Percentiles rank a stretch among this genome's conserved stretches.
These are phyloP conservation scores for Chrysoporthe cubensis DNA, from an alignment of 2,329 filamentous ascomycete genomes.

Conservation along the genomic window DNA sequence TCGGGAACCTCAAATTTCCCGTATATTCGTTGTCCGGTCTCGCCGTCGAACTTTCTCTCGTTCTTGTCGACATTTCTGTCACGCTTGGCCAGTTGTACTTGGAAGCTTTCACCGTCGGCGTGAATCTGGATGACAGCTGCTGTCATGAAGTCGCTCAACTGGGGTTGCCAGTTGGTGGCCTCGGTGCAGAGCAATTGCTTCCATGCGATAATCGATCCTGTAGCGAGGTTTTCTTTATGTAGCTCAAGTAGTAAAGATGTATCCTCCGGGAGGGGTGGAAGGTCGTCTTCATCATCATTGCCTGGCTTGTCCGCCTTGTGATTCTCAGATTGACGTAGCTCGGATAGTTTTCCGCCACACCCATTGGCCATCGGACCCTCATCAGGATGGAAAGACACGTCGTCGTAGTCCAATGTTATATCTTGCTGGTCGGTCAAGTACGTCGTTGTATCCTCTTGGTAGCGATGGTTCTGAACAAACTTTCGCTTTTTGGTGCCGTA, in stretches of 20 bases:
- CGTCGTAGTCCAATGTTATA: conserved; percentile 47
- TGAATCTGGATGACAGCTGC: conserved; percentile 64
- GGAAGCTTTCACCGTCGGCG: conserved; percentile 55
- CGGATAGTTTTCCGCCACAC: not conserved
- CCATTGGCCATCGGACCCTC: conserved; percentile 35
- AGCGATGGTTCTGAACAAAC: conserved; percentile 36
- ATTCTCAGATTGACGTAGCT: conserved; percentile 12
- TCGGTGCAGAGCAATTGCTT: conserved; percentile 65
- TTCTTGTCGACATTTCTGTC: conserved; percentile 63
- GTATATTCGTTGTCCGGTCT: conserved; percentile 74
- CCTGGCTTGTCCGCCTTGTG: conserved; percentile 37
- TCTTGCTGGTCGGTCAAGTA: conserved; percentile 29
- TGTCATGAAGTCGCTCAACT: conserved; percentile 62
- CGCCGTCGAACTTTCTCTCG: conserved; percentile 64
- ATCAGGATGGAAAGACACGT: conserved; percentile 34
- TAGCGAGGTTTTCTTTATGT: conserved; percentile 48
- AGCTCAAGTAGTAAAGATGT: conserved; percentile 57
- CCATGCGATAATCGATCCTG: conserved; percentile 71
- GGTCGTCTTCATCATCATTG: conserved; percentile 53
- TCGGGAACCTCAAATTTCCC: conserved; percentile 77
- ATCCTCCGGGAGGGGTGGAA: conserved; percentile 66
- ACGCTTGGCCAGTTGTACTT: conserved; percentile 69
- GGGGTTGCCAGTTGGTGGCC: conserved; percentile 68
- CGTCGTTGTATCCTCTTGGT: not conserved
- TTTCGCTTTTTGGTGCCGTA: conserved; percentile 53